Percentiles rank a stretch among this genome's conserved stretches.
These are phyloP conservation scores for Ogataea degrootiae DNA, from an alignment of 805 yeast genomes.

Conservation along the genomic window DNA sequence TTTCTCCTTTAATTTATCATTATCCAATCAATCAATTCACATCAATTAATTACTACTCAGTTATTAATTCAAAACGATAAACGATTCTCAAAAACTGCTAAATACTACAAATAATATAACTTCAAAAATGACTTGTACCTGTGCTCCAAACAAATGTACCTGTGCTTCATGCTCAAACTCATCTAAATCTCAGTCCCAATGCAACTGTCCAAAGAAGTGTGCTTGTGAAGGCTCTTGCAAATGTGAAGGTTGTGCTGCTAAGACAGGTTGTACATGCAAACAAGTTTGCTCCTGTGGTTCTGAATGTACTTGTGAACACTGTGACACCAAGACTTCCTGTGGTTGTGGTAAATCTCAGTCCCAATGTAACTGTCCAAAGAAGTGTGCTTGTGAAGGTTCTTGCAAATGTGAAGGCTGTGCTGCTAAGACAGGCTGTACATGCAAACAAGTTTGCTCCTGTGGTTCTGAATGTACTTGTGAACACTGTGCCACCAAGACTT, in stretches of 20 bases:
- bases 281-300: slow-evolving; percentile 5
- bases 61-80: too few relatives aligned
- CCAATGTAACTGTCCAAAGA: slow-evolving; percentile 6
- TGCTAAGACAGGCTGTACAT: slow-evolving; percentile 4
- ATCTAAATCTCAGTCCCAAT: neutral
- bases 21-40: too few relatives aligned
- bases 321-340: neutral
- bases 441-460: slow-evolving; percentile 3
- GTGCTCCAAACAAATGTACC: slow-evolving; percentile 9
- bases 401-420: slow-evolving; percentile 6
- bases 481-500: neutral
- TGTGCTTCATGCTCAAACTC: slow-evolving; percentile 3
- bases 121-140: slow-evolving; percentile 13
- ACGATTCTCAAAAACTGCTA: too few relatives aligned
- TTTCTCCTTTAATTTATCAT: too few relatives aligned
- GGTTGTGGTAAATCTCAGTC: neutral
- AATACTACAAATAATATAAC: neutral
- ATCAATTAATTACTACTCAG: too few relatives aligned
- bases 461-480: slow-evolving; percentile 1
- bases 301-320: slow-evolving; percentile 1
- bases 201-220: slow-evolving; percentile 7
- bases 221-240: slow-evolving; percentile 6
- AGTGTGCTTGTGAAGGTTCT: slow-evolving; percentile 5
- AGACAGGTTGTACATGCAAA: slow-evolving; percentile 7
- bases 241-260: slow-evolving; percentile 3